Base-by-base conservation (phyloP, 2,329 filamentous ascomycete species). In the Pseudogymnoascus verrucosus region DNA sequence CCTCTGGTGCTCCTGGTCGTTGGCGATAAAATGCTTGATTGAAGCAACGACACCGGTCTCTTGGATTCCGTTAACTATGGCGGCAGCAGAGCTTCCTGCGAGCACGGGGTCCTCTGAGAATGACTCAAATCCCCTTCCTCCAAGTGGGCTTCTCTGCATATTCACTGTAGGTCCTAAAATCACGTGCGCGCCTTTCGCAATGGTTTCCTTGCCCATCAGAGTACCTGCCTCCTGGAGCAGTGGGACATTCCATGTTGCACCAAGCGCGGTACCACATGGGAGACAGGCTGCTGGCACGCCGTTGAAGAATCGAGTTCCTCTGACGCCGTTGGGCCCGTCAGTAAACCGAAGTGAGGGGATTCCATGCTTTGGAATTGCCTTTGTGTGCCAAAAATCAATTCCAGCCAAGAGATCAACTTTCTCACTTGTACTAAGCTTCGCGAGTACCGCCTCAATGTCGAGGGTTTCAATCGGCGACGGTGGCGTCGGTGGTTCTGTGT, bases 141-240 rank as follows among this genome's bases (percentile, higher is more conserved):
- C 78, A 0, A 81, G 73, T 0, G 78, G 79, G 5, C 75, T 74
- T 3, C 78, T 74, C 39, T 79, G 77, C 26, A 80, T 79, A 68
- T 76, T 80, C n/a, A 81, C 76, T 0, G 79, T 82, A 0, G 89
- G 89, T 0, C 88, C 89, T 4, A 92, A 78, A 67, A 89, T 82
- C 8, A 89, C 82, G 69, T 91, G 87, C 6, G 88, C 82, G 61
- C 86, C 87, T 74, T 92, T 92, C 62, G 75, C 82, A 64, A 79
- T 80, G 69, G 86, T 82, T 71, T 90, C 88, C 61, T 79, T 75
- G 6, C 84, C 88, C 83, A 90, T 88, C 63, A 85, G 82, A 0
- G 51, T 57, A 34, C 51, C 51, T 1, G 86, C 83, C 37, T 78
- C 76, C 70, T 84, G 84, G 65, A 86, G 83, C 57, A 89, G 78